Evolutionary conservation across 2,329 filamentous ascomycete species (phyloP).

Genomic region (Colletotrichum cereale): DNA sequence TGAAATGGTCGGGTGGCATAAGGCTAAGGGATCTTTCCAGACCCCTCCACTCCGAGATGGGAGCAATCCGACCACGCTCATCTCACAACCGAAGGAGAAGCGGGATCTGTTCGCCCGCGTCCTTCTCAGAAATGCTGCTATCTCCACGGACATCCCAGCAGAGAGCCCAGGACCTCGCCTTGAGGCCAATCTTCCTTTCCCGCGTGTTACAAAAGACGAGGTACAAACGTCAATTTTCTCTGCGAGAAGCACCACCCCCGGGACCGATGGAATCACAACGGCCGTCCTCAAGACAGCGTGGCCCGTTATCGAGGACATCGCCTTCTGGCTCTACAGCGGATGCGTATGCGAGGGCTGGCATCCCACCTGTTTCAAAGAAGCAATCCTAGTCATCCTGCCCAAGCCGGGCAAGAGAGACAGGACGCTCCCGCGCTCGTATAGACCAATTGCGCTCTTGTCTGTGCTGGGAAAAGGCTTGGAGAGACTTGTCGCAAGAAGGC

Average conservation of each 20-base stretch:
- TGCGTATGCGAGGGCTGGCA: background rate
- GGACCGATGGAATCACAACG: background rate
- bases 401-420: background rate
- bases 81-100: constrained; percentile 4
- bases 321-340: background rate
- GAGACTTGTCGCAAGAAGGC: too few relatives aligned
- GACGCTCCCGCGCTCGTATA: background rate
- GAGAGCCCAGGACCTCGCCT: background rate
- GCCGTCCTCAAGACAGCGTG: background rate
- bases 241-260: background rate
- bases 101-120: background rate
- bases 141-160: background rate
- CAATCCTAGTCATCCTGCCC: background rate
- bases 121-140: background rate
- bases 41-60: background rate
- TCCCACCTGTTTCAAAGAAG: background rate
- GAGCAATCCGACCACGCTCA: background rate
- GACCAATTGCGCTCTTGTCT: background rate
- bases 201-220: background rate
- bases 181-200: background rate
- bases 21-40: background rate
- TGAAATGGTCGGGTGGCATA: background rate
- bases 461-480: too few relatives aligned
- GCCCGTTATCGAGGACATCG: background rate
- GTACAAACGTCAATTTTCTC: background rate